Percentiles rank a stretch among this genome's conserved stretches.
phyloP scores from a whole-genome alignment of 441 rosid species.

The Populus hybrid region DNA sequence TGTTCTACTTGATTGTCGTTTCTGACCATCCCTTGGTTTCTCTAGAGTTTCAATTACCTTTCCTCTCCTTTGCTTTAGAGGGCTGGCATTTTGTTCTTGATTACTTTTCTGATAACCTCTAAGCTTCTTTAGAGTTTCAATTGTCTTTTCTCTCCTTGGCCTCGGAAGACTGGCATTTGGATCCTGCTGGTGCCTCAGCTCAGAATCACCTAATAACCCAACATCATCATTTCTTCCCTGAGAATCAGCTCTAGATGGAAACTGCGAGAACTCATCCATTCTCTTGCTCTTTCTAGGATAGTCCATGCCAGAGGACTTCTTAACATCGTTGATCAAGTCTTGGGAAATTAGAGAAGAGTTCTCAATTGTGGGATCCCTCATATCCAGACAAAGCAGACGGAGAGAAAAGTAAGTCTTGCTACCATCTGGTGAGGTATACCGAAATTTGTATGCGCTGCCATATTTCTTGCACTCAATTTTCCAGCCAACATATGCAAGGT shows the following conservation, averaged over 20 bases:
- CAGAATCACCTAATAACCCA: background rate
- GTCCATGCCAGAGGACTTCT: background rate
- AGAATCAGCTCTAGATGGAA: background rate
- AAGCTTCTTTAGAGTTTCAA: background rate
- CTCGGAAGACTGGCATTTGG: background rate
- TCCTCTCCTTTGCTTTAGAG: background rate
- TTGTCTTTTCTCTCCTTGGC: background rate
- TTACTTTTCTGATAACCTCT: background rate
- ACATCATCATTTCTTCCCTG: background rate
- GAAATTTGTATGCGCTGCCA: constrained; percentile 13
- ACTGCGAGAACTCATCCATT: background rate
- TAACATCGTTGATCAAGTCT: background rate
- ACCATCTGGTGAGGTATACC: constrained; percentile 27
- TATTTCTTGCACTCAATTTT: constrained; percentile 19
- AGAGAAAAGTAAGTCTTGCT: constrained; percentile 30
- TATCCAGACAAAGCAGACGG: constrained; percentile 22
- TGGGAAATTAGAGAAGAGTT: background rate
- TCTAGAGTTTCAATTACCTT: background rate
- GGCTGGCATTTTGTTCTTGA: background rate
- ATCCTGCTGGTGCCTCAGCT: background rate
- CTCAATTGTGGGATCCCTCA: background rate
- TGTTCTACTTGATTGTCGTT: background rate
- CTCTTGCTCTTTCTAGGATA: constrained; percentile 8
- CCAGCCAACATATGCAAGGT: constrained; percentile 28
- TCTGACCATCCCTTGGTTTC: constrained; percentile 2